Base-by-base conservation (phyloP, 768 basidiomycete species). In the Lactifluus echinatus region DNA sequence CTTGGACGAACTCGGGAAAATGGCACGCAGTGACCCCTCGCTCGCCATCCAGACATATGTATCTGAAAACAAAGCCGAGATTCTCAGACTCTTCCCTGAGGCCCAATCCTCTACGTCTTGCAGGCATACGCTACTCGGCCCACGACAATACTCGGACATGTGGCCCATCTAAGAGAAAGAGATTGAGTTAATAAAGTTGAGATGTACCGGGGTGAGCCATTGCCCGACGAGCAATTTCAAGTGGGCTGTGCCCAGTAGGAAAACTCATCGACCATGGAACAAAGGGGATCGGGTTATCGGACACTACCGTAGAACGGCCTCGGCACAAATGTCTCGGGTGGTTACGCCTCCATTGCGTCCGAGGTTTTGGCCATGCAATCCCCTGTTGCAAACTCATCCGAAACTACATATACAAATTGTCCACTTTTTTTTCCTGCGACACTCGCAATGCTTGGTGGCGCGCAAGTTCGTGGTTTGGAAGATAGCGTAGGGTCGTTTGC, bases 181-280 rank as follows among this genome's bases (percentile, higher is more conserved):
- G 71, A 73, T 93, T 57, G 74, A 79, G 37, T 72, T 95, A 23
- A 81, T 97, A 62, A 80, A 80, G 62, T 59, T 74, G 62, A 75
- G 76, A 49, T 73, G 75, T 8, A 83, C 87, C 1, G 93, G 93
- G 10, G 76, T 98, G 48, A 87, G 88, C 63, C 95, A 97, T 71
- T 97, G 95, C 67, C 93, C 95, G 19, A 87, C 87, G 26, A 94
- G 90, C 66, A 98, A 97, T 69, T 89, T 95, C 69, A 89, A 95
- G 90, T 61, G 95, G 95, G 1, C 76, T 90, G 28, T 87, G 93
- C 2, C 81, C 79, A 15, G 80, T 97, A 6, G 90, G 87, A 2
- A 72, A 77, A 59, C 84, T 87, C 70, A 74, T 97, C 14, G 93
- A 97, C 69, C 72, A 70, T 46, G 93, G 89, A 2, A 79, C 97